Evolutionary conservation across 345 rosid species (phyloP).

Genomic region (Syzygium oleosum): DNA sequence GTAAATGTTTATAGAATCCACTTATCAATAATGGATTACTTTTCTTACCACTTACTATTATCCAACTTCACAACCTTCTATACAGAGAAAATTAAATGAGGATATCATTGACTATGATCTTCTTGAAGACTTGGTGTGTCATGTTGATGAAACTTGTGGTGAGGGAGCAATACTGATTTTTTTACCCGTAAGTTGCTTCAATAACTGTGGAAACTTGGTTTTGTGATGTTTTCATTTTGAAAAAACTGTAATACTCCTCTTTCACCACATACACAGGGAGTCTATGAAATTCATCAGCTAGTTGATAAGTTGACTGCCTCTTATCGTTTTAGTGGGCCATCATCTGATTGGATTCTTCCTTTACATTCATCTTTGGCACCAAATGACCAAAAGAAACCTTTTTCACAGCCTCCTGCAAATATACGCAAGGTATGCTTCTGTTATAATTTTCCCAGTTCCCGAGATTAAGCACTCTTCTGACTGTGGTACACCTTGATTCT

Average conservation of each 20-base stretch:
- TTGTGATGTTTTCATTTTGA: neutral
- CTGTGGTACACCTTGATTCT: neutral
- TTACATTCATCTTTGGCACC: conserved; percentile 84
- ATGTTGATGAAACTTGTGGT: conserved; percentile 69
- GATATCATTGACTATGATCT: conserved; percentile 81
- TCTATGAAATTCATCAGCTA: conserved; percentile 61
- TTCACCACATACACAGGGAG: conserved; percentile 43
- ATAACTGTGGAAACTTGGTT: neutral
- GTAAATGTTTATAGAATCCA: conserved; percentile 22
- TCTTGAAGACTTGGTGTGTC: conserved; percentile 80
- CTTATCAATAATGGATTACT: neutral
- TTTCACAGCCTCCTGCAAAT: conserved; percentile 60
- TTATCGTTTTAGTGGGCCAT: conserved; percentile 74
- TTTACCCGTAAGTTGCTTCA: conserved; percentile 61
- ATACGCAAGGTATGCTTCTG: conserved; percentile 59
- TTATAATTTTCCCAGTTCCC: neutral
- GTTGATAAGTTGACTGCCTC: conserved; percentile 73
- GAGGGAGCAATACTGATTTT: conserved; percentile 82
- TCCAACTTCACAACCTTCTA: neutral
- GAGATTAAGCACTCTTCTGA: neutral
- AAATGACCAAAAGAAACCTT: conserved; percentile 64
- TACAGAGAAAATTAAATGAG: conserved; percentile 80
- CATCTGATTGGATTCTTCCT: conserved; percentile 83
- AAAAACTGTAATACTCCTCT: neutral
- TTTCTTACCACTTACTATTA: conserved; percentile 4